Base-by-base conservation (phyloP, 352 stramenopile genomes). In the Phytophthora europaea region DNA sequence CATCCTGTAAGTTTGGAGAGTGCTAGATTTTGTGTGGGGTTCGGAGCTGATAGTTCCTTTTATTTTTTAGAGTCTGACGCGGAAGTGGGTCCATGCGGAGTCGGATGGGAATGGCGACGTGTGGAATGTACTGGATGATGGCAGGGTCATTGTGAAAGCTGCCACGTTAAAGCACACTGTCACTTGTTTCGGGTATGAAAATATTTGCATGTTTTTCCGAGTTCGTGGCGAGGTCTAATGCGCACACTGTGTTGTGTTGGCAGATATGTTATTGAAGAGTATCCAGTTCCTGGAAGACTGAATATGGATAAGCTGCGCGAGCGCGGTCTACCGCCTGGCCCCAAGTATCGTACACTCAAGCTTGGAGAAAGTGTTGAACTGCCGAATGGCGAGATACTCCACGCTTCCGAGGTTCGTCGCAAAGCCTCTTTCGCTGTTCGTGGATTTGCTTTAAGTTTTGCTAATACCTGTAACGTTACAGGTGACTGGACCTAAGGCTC, bases 331-430 rank as follows among this genome's bases (percentile, higher is more conserved):
- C 85, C 83, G 9, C 88, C 84, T 47, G 97, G 97, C 60, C 97
- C 94, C 8, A 73, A 97, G 38, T 99, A 98, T 79, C 83, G 82
- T 20, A 65, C 90, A 78, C 76, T 99, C 15, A 99, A 99, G 75
- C 61, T 87, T 31, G 97, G 97, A 22, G 80, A 90, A 31, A 86
- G 69, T 58, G 86, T 99, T 23, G 92, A 88, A 8, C 87, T 99
- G 55, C 76, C 84, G 0, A 89, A 93, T 72, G 87, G 93, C 34
- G 78, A 86, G 26, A 71, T 77, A 4, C 75, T 99, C n/a, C 70
- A 90, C 55, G 87, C 94, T 7, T 78, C 85, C 15, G 85, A 98
- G 71, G 92, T 98, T 75, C 10, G 59, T 68, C 1, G 20, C 3
- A 9, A 16, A 40, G 36, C 15, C 36, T 28, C 10, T 23, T 31